A percentile compares a stretch with the other conserved stretches of the same genome.
Conservation (phyloP, 2,329 filamentous ascomycete genomes). For the Rhynchosporium secalis region DNA sequence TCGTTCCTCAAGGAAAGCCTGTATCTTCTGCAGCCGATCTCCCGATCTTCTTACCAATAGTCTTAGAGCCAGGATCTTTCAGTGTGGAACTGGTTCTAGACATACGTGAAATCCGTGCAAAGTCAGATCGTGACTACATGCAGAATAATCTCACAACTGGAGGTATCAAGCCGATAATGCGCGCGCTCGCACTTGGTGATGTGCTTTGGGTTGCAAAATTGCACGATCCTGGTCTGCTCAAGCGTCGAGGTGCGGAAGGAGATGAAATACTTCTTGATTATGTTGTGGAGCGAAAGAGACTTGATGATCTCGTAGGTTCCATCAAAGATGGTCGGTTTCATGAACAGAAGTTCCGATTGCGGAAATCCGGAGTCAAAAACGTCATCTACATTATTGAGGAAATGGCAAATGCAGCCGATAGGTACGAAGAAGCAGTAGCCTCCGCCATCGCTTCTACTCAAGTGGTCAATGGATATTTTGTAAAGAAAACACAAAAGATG, state of each 20-base stretch:
- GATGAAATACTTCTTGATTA: conserved; percentile 75
- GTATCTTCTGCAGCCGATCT: conserved; percentile 30
- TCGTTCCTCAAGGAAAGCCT: conserved; percentile 34
- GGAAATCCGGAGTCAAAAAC: conserved; percentile 70
- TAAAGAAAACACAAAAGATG: conserved; percentile 73
- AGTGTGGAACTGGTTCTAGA: conserved; percentile 73
- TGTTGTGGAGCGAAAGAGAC: conserved; percentile 77
- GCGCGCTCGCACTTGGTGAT: conserved; percentile 71
- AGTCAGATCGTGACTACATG: conserved; percentile 75
- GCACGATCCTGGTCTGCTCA: conserved; percentile 57
- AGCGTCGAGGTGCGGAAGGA: conserved; percentile 58
- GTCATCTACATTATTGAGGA: conserved; percentile 80
- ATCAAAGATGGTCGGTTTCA: conserved; percentile 82
- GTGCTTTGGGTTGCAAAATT: conserved; percentile 78
- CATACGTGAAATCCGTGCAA: conserved; percentile 70
- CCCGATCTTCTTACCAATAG: conserved; percentile 56
- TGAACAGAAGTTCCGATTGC: conserved; percentile 80
- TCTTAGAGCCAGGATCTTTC: conserved; percentile 64
- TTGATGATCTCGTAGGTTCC: conserved; percentile 76
- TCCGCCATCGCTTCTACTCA: conserved; percentile 76
- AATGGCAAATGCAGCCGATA: conserved; percentile 56
- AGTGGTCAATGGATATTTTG: conserved; percentile 75
- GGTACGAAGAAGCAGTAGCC: conserved; percentile 67
- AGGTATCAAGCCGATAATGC: conserved; percentile 65
- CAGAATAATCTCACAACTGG: conserved; percentile 68